These are phyloP conservation scores for Alternaria novae-zelandiae DNA, from an alignment of 2,329 filamentous ascomycete genomes.

Conservation along the genomic window DNA sequence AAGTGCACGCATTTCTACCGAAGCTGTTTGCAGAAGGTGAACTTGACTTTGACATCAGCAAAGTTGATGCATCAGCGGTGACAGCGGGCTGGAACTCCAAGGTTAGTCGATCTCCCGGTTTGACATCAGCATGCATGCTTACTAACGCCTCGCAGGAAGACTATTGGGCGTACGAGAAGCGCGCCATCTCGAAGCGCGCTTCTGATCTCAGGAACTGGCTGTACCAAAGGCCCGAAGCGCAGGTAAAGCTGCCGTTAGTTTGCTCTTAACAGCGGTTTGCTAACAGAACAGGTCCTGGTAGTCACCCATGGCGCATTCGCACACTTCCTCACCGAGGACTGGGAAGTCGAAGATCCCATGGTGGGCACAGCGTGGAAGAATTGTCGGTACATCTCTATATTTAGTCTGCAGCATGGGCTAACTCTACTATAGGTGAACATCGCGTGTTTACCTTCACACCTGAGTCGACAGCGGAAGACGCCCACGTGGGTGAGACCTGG, in stretches of 20 bases:
- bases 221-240: conserved; percentile 34
- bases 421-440: conserved; percentile 30
- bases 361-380: conserved; percentile 41
- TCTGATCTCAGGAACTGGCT: conserved; percentile 37
- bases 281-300: conserved; percentile 67
- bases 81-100: conserved; percentile 76
- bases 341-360: conserved; percentile 51
- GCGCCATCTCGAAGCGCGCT: conserved; percentile 39
- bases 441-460: conserved; percentile 39
- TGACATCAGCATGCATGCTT: conserved; percentile 3
- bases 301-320: conserved; percentile 85
- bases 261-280: not conserved
- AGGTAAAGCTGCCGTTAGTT: conserved; percentile 18
- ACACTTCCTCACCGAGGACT: conserved; percentile 86
- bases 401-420: not conserved
- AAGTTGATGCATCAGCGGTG: conserved; percentile 68
- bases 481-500: conserved; percentile 37
- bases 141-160: conserved; percentile 28
- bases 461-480: conserved; percentile 30
- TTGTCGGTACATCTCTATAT: conserved; percentile 22
- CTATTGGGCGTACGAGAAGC: conserved; percentile 39
- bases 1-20: conserved; percentile 51
- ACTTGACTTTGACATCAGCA: conserved; percentile 53
- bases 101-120: conserved; percentile 17
- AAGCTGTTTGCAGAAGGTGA: conserved; percentile 62